Base-by-base conservation (phyloP, 2,329 filamentous ascomycete genomes). In the Pestalotiopsis sp. region DNA sequence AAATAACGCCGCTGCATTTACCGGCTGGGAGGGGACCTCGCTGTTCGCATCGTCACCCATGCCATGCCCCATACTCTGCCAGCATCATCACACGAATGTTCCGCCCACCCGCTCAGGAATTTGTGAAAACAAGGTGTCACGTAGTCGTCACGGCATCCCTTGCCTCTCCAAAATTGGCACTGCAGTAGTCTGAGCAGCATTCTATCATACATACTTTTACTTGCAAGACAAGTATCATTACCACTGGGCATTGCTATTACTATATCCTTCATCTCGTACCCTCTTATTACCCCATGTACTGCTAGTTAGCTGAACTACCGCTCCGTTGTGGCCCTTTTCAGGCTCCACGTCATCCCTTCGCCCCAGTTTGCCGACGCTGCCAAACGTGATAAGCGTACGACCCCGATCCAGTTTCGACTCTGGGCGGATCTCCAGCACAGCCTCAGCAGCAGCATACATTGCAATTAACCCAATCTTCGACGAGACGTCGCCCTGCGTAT, bases 271-370 rank as follows among this genome's bases (percentile, higher is more conserved):
- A 7, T 7, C 30, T 35, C 30, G 30, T 35, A 52, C 44, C 14
- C 14, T 52, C 44, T n/a, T 10, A n/a, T 48, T 52, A 52, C n/a
- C n/a, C 44, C 30, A 35, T 35, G 30, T 35, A 35, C 30, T 52
- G 20, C 44, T 52, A 52, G 44, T 52, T 52, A n/a, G 44, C 20
- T 52, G 7, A 52, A 52, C 44, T n/a, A 52, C 44, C 44, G 44
- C 44, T 52, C 14, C 44, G 22, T 22, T 58, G 56, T 58, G 56
- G 26, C 22, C 56, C 56, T 22, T 26, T 52, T 44, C 40, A 52
- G 44, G 44, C 24, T 65, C 62, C 62, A 65, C 62, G 62, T 65
- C 62, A 65, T 57, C 62, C 62, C 24, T 30, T 64, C 52, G 61
- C 38, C 61, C 38, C 39, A 48, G 38, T 64, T 48, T 13, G 39